phyloP scores from a whole-genome alignment of 2,329 filamentous ascomycete species.

The Aspergillus sp. region DNA sequence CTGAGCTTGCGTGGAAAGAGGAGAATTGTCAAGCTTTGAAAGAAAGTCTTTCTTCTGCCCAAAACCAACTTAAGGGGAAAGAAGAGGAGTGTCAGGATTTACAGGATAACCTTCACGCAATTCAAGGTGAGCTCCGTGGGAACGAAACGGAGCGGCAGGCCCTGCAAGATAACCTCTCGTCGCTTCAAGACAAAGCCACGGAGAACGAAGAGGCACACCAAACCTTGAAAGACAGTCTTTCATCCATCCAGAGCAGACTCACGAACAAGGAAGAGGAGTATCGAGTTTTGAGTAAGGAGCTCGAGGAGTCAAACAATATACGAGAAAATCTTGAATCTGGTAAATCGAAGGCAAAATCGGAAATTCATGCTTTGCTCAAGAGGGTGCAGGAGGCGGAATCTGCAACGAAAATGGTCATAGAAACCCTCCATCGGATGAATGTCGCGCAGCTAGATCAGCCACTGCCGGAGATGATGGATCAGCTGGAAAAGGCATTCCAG shows the following conservation, averaged over 20 bases:
- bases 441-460: constrained; percentile 17
- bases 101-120: neutral
- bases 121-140: neutral
- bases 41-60: constrained; percentile 15
- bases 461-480: constrained; percentile 20
- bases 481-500: constrained; percentile 19
- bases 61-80: constrained; percentile 12
- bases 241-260: constrained; percentile 15
- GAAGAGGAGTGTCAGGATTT: neutral
- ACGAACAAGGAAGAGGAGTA: constrained; percentile 33
- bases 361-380: constrained; percentile 25
- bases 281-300: constrained; percentile 5
- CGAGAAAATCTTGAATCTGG: constrained; percentile 19
- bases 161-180: neutral
- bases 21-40: constrained; percentile 24
- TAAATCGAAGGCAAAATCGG: constrained; percentile 22
- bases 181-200: neutral
- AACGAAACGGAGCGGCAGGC: neutral
- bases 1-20: constrained; percentile 22
- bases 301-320: constrained; percentile 15
- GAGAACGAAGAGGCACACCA: neutral
- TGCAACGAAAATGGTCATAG: constrained; percentile 22
- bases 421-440: constrained; percentile 18
- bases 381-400: constrained; percentile 27
- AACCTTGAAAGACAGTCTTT: constrained; percentile 6